Percentiles rank a stretch among this genome's conserved stretches.
These are phyloP conservation scores for Amanita phalloides DNA, from an alignment of 768 basidiomycete genomes.

Conservation along the genomic window DNA sequence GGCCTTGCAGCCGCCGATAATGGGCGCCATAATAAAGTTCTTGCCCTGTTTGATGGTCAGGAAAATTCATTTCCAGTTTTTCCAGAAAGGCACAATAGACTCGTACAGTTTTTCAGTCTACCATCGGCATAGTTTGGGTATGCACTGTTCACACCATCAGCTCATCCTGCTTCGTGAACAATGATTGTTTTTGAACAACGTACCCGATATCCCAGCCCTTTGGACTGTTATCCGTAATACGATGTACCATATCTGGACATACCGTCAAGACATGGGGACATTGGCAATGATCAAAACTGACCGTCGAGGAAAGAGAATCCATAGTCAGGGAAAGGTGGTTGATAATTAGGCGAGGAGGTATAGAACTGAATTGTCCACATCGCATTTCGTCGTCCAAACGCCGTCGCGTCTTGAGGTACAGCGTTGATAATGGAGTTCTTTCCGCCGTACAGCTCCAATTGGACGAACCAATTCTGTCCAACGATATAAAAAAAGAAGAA, in stretches of 20 bases:
- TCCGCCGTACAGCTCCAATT: slow-evolving; percentile 29
- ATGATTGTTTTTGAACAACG: slow-evolving; percentile 16
- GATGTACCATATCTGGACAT: slow-evolving; percentile 18
- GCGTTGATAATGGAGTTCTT: slow-evolving; percentile 28
- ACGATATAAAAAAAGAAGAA: not conserved
- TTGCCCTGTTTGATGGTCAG: slow-evolving; percentile 16
- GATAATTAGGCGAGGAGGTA: slow-evolving; percentile 23
- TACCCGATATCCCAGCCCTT: slow-evolving; percentile 28
- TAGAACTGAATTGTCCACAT: slow-evolving; percentile 36
- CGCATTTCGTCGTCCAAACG: slow-evolving; percentile 27
- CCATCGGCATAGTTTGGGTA: slow-evolving; percentile 32
- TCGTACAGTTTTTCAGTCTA: slow-evolving; percentile 19
- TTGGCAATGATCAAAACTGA: slow-evolving; percentile 8
- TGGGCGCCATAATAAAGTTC: slow-evolving; percentile 21
- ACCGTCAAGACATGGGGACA: not conserved
- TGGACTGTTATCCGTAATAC: slow-evolving; percentile 24
- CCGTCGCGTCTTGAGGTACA: slow-evolving; percentile 21
- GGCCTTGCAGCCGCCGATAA: slow-evolving; percentile 17
- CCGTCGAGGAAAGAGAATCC: slow-evolving; percentile 33
- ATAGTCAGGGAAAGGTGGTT: slow-evolving; percentile 25
- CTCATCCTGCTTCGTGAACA: slow-evolving; percentile 20
- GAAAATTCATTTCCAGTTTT: not conserved
- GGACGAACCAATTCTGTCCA: slow-evolving; percentile 21
- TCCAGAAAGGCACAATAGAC: not conserved
- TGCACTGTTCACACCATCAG: slow-evolving; percentile 12